Evolutionary conservation across 129 eudicot genomes (phyloP).

Genomic region (Pseudognaphalium luteoalbum): DNA sequence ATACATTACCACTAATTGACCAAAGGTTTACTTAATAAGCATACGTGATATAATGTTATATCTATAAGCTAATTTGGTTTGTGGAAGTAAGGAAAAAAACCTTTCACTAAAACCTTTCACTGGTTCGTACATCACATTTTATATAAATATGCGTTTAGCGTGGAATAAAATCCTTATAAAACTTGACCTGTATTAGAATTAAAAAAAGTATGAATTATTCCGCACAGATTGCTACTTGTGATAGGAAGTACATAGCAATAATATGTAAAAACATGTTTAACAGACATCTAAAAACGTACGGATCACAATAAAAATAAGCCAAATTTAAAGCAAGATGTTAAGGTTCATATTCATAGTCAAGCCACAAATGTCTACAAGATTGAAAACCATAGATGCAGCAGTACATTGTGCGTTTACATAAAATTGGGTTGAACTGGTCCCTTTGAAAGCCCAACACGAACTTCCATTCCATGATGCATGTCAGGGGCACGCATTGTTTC

Average conservation of each 20-base stretch:
- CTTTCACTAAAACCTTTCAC: too few species aligned
- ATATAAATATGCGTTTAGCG: too few species aligned
- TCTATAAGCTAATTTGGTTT: too few species aligned
- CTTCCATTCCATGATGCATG: slow-evolving; percentile 97
- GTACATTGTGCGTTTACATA: slow-evolving; percentile 19
- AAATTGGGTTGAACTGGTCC: slow-evolving; percentile 85
- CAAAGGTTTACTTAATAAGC: too few species aligned
- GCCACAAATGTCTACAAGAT: slow-evolving; percentile 25
- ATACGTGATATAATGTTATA: too few species aligned
- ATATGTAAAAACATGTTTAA: slow-evolving; percentile 6
- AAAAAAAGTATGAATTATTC: background rate
- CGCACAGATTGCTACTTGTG: background rate
- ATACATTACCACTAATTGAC: too few species aligned
- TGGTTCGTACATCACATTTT: too few species aligned
- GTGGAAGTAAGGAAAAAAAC: too few species aligned
- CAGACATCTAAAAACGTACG: slow-evolving; percentile 18
- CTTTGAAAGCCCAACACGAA: slow-evolving; percentile 78
- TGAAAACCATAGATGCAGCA: slow-evolving; percentile 20
- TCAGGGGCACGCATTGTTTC: slow-evolving; percentile 69
- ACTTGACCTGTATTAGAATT: background rate
- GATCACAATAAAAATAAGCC: slow-evolving; percentile 21
- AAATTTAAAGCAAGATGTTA: slow-evolving; percentile 16
- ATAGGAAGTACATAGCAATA: slow-evolving; percentile 10
- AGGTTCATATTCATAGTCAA: slow-evolving; percentile 32
- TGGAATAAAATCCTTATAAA: too few species aligned